Evolutionary conservation across 495 filamentous ascomycete genomes (phyloP).

Genomic region (Hypoxylon cercidicola): DNA sequence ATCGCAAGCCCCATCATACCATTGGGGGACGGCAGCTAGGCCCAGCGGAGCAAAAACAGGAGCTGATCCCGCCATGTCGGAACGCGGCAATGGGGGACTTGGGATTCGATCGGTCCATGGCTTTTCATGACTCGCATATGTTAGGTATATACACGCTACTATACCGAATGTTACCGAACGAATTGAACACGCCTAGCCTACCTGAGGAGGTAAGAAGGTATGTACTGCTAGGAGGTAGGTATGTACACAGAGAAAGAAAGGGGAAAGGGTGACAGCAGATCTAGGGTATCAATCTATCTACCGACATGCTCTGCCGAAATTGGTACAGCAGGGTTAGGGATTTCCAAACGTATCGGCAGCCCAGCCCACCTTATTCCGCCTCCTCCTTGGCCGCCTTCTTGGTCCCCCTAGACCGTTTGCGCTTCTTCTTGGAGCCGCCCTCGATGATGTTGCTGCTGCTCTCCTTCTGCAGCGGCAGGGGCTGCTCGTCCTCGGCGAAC

Average conservation of each 20-base stretch:
- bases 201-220: no score
- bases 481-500: constrained; percentile 34
- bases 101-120: no score
- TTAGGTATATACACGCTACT: no score
- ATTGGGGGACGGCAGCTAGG: constrained; percentile 17
- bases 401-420: constrained; percentile 55
- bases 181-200: no score
- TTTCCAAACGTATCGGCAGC: no score
- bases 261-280: neutral
- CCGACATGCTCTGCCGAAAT: constrained; percentile 40
- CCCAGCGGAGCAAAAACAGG: constrained; percentile 14
- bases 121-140: constrained; percentile 2
- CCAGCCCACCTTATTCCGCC: constrained; percentile 16
- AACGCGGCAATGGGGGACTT: constrained; percentile 13
- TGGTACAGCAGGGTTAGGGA: neutral
- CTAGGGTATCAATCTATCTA: constrained; percentile 37
- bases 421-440: constrained; percentile 55
- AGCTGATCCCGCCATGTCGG: constrained; percentile 11
- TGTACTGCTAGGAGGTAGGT: no score
- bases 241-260: neutral
- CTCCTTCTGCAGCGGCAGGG: constrained; percentile 11
- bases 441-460: constrained; percentile 46
- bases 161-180: no score
- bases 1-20: constrained; percentile 1
- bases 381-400: constrained; percentile 47